These are phyloP conservation scores for Monascus ruber DNA, from an alignment of 2,329 filamentous ascomycete species.

Conservation along the genomic window DNA sequence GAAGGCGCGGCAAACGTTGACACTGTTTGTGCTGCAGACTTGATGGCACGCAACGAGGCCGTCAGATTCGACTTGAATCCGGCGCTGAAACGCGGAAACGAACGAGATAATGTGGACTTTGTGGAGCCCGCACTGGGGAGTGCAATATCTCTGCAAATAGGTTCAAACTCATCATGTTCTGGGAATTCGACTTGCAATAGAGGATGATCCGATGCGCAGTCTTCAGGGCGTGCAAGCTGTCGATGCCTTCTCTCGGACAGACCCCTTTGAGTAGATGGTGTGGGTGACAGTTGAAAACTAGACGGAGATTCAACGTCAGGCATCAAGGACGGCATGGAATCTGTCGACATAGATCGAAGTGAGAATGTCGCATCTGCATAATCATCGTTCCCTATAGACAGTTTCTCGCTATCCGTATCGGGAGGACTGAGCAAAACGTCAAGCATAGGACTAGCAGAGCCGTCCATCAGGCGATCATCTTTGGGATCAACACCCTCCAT, in stretches of 20 bases:
- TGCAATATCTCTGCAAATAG: slow-evolving; percentile 3
- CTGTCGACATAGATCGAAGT: slow-evolving; percentile 43
- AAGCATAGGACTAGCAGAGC: slow-evolving; percentile 36
- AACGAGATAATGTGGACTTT: slow-evolving; percentile 14
- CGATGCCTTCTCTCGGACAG: slow-evolving; percentile 32
- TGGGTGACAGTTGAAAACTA: slow-evolving; percentile 33
- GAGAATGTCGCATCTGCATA: slow-evolving; percentile 34
- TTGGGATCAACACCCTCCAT: slow-evolving; percentile 41
- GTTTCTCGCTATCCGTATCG: slow-evolving; percentile 35
- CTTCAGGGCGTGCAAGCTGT: slow-evolving; percentile 41
- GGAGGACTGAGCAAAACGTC: slow-evolving; percentile 46
- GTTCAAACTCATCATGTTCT: slow-evolving; percentile 2
- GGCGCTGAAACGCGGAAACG: slow-evolving; percentile 32
- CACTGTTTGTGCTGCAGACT: slow-evolving; percentile 49
- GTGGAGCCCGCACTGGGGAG: slow-evolving; percentile 1
- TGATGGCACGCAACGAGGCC: slow-evolving; percentile 50
- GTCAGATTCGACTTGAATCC: slow-evolving; percentile 55
- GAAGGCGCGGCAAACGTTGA: slow-evolving; percentile 45
- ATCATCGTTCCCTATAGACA: slow-evolving; percentile 29
- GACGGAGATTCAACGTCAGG: slow-evolving; percentile 39
- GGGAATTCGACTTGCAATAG: slow-evolving; percentile 32
- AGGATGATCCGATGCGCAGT: slow-evolving; percentile 48
- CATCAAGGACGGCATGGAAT: slow-evolving; percentile 46
- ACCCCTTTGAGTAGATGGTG: slow-evolving; percentile 26
- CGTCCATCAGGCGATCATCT: slow-evolving; percentile 34